A percentile compares a stretch with the other conserved stretches of the same genome.
Conservation (phyloP, 805 yeast species). For the Yarrowia deformans region DNA sequence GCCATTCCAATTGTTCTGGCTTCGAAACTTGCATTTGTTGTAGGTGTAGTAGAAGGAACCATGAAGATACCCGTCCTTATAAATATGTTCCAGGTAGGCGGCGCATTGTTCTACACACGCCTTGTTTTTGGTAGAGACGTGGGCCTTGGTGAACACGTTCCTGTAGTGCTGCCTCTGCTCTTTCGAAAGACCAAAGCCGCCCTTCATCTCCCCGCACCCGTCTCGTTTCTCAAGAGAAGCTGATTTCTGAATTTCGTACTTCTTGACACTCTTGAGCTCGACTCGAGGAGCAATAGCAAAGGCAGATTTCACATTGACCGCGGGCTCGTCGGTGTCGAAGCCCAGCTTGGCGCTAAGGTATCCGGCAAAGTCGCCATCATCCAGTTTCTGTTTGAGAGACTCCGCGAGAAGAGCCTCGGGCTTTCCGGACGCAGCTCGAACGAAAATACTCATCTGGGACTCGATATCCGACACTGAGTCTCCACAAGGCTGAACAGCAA, state of each 20-base stretch:
- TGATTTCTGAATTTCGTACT: constrained; percentile 8
- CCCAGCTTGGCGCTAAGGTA: background rate
- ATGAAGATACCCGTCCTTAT: constrained; percentile 7
- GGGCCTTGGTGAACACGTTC: background rate
- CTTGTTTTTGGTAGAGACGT: background rate
- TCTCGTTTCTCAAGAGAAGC: background rate
- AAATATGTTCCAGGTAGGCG: constrained; percentile 2
- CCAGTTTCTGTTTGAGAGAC: constrained; percentile 15
- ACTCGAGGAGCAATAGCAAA: constrained; percentile 13
- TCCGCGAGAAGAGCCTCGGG: constrained; percentile 6
- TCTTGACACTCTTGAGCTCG: constrained; percentile 17
- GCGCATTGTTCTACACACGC: constrained; percentile 3
- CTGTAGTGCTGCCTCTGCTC: background rate
- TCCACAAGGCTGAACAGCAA: constrained; percentile 8
- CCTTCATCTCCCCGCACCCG: background rate
- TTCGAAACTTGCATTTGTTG: constrained; percentile 16
- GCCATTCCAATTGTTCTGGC: constrained; percentile 26
- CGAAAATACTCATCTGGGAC: constrained; percentile 24
- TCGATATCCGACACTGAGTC: background rate
- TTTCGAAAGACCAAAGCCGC: background rate
- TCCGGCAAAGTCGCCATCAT: constrained; percentile 4
- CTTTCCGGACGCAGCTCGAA: constrained; percentile 5
- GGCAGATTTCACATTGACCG: background rate
- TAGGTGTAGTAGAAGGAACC: constrained; percentile 28
- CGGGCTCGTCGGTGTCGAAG: constrained; percentile 5